These are phyloP conservation scores for Pochonia chlamydosporia DNA, from an alignment of 2,329 filamentous ascomycete species.

Conservation along the genomic window DNA sequence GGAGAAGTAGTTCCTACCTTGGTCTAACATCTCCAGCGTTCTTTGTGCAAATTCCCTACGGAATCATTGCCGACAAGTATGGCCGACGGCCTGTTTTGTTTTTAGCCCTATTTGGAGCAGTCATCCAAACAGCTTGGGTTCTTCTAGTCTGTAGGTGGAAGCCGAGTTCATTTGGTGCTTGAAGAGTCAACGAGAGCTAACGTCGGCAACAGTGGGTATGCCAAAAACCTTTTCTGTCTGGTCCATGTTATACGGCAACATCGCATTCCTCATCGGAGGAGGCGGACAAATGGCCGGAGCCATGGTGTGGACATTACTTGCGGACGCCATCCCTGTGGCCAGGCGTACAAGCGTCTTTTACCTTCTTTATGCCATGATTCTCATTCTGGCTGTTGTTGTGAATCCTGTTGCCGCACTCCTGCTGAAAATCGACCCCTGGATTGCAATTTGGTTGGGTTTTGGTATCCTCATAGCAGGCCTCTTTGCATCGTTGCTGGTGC, in stretches of 20 bases:
- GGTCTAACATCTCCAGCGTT: conserved; percentile 23
- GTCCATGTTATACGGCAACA: conserved; percentile 26
- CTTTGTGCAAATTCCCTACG: conserved; percentile 38
- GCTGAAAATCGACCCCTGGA: conserved; percentile 32
- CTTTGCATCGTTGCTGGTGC: conserved; percentile 26
- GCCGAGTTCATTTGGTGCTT: neutral
- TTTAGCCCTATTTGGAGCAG: conserved; percentile 26
- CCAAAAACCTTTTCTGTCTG: conserved; percentile 34
- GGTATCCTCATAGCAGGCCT: conserved; percentile 22
- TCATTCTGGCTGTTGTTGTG: conserved; percentile 31
- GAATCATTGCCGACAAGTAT: conserved; percentile 40
- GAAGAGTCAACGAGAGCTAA: neutral
- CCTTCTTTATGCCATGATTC: conserved; percentile 28
- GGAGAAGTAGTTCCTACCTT: too few relatives aligned
- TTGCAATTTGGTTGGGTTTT: conserved; percentile 30
- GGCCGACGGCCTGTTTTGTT: conserved; percentile 36
- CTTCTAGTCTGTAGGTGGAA: conserved; percentile 24
- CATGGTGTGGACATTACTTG: conserved; percentile 40
- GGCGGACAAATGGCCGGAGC: conserved; percentile 31
- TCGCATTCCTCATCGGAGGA: conserved; percentile 35
- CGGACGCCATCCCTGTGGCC: conserved; percentile 34
- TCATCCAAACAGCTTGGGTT: conserved; percentile 22
- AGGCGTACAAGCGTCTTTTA: conserved; percentile 36
- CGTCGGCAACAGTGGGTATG: conserved; percentile 23
- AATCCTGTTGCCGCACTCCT: conserved; percentile 35